Conservation (phyloP, 495 filamentous ascomycete species). For the Aspergillus avenaceus region DNA sequence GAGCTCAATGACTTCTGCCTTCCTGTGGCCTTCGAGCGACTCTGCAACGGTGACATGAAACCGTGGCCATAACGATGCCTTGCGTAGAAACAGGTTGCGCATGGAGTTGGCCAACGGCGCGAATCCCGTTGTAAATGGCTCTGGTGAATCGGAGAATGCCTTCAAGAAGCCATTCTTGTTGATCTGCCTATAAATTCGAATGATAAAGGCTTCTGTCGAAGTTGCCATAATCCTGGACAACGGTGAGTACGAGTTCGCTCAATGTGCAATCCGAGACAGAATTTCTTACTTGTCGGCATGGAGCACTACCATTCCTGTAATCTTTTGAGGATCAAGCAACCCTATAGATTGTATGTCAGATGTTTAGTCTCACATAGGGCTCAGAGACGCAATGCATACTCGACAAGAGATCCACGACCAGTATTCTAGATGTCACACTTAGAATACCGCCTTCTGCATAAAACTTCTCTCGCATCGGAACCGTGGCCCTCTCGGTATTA, state of each 20-base stretch:
- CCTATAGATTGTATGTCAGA: conserved; percentile 29
- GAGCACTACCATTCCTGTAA: conserved; percentile 83
- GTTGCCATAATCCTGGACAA: conserved; percentile 68
- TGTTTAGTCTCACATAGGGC: conserved; percentile 6
- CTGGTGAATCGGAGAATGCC: conserved; percentile 91
- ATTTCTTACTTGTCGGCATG: conserved; percentile 72
- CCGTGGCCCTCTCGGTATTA: conserved; percentile 89
- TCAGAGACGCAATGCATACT: conserved; percentile 31
- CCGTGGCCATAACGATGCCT: conserved; percentile 87
- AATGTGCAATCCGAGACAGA: not conserved
- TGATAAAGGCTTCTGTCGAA: conserved; percentile 88
- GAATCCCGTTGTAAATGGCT: conserved; percentile 88
- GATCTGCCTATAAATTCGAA: conserved; percentile 87
- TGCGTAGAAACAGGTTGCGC: conserved; percentile 86
- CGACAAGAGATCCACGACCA: conserved; percentile 88
- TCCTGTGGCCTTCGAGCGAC: conserved; percentile 83
- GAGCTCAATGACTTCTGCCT: conserved; percentile 94
- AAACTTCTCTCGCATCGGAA: conserved; percentile 78
- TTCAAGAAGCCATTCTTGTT: conserved; percentile 94
- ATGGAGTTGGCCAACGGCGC: conserved; percentile 87
- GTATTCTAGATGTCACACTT: conserved; percentile 92
- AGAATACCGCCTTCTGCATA: conserved; percentile 87
- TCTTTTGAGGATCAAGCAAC: conserved; percentile 73
- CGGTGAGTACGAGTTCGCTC: conserved; percentile 17
- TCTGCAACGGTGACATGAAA: conserved; percentile 88